Evolutionary conservation across 228 moss, liverwort and hornwort species (phyloP).

Genomic region (Sphagnum fallax): DNA sequence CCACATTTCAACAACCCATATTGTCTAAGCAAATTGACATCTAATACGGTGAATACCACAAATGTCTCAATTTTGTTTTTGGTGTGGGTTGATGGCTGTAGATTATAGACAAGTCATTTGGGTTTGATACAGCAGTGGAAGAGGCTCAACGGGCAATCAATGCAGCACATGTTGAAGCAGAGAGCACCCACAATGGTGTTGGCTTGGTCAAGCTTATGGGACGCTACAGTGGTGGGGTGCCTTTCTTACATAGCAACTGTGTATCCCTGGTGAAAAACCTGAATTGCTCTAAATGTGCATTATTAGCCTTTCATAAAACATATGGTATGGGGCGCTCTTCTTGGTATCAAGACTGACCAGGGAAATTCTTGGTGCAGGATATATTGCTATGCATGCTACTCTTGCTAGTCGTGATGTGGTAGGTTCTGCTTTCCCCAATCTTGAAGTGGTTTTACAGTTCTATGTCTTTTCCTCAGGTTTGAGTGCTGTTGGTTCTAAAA

Average conservation of each 20-base stretch:
- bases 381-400: conserved; percentile 97
- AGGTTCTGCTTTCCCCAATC: conserved; percentile 3
- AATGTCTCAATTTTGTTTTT: too few relatives aligned
- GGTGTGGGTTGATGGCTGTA: conserved; percentile 12
- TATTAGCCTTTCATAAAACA: not conserved
- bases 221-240: conserved; percentile 73
- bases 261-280: not conserved
- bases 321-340: too few relatives aligned
- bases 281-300: not conserved
- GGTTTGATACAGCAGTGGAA: conserved; percentile 93
- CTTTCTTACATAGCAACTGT: not conserved
- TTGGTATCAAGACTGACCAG: too few relatives aligned
- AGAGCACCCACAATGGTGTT: conserved; percentile 81
- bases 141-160: conserved; percentile 97
- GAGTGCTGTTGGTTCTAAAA: too few relatives aligned
- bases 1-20: too few relatives aligned
- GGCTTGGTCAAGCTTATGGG: conserved; percentile 98
- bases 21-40: too few relatives aligned
- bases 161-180: conserved; percentile 91
- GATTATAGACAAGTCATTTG: conserved; percentile 95
- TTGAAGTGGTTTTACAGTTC: not conserved
- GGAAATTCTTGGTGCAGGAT: conserved; percentile 41
- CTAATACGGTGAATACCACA: too few relatives aligned
- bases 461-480: too few relatives aligned
- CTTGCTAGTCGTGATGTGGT: conserved; percentile 99